Conservation (phyloP, 2,329 filamentous ascomycete species). For the Capronia epimyces region DNA sequence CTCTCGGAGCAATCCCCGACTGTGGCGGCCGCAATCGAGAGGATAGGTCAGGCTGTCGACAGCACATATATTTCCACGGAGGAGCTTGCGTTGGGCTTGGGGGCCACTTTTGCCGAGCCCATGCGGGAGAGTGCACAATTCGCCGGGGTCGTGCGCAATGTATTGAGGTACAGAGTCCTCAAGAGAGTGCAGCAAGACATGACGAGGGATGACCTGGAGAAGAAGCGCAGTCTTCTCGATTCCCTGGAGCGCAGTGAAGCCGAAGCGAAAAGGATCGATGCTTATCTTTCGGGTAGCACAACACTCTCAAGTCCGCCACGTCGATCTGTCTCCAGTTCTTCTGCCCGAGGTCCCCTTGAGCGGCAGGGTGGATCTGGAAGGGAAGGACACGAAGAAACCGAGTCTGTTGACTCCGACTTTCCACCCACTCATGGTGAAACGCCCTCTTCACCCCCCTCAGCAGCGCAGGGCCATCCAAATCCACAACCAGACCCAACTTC, state of each 20-base stretch:
- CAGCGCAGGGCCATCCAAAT: conserved; percentile 62
- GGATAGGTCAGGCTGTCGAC: conserved; percentile 89
- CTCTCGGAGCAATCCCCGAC: conserved; percentile 85
- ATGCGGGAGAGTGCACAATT: conserved; percentile 98
- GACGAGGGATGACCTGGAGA: conserved; percentile 85
- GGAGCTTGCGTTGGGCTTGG: conserved; percentile 80
- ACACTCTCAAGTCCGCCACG: conserved; percentile 58
- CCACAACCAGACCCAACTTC: conserved; percentile 33
- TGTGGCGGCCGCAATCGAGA: conserved; percentile 86
- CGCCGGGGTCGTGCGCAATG: conserved; percentile 82
- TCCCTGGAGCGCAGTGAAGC: conserved; percentile 89
- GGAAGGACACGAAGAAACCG: conserved; percentile 69
- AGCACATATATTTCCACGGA: conserved; percentile 94
- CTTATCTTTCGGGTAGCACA: conserved; percentile 70
- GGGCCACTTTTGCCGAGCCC: conserved; percentile 90
- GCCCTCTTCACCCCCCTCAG: conserved; percentile 57
- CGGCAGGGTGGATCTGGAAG: conserved; percentile 44
- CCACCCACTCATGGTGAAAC: conserved; percentile 78
- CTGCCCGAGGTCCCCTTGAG: conserved; percentile 40
- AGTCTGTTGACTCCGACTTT: conserved; percentile 93
- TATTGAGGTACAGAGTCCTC: conserved; percentile 81
- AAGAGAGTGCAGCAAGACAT: conserved; percentile 97
- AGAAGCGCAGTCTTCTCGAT: conserved; percentile 76
- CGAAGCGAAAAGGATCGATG: conserved; percentile 87
- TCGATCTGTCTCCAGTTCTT: conserved; percentile 56